phyloP scores from a whole-genome alignment of 768 basidiomycete species.

The Agrocybe chaxingu region DNA sequence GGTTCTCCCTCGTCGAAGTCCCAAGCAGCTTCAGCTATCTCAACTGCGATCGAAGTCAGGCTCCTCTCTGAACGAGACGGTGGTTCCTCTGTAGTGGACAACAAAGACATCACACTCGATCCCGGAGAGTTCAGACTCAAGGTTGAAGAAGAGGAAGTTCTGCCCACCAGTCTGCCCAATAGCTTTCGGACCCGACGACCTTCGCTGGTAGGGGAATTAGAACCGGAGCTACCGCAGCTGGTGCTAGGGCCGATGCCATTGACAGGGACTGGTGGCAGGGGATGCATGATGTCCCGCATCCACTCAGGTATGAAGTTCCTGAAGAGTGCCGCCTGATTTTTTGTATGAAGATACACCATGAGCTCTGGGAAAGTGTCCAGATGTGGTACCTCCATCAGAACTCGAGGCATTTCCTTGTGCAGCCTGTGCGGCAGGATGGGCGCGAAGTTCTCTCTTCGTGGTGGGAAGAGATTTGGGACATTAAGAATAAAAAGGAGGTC shows the following conservation, averaged over 20 bases:
- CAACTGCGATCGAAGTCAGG: no score
- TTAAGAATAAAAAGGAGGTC: slow-evolving; percentile 35
- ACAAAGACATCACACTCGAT: no score
- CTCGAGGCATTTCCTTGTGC: slow-evolving; percentile 31
- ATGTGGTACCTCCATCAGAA: slow-evolving; percentile 28
- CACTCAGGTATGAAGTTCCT: slow-evolving; percentile 32
- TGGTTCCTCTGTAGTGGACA: no score
- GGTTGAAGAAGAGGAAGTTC: no score
- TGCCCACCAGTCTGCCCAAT: no score
- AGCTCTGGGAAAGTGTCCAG: slow-evolving; percentile 31
- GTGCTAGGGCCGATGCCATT: neutral
- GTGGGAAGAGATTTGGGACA: slow-evolving; percentile 28
- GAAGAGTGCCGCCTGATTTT: slow-evolving; percentile 35
- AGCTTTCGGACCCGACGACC: no score
- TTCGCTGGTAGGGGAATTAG: neutral
- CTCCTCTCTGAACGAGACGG: no score
- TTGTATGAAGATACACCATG: slow-evolving; percentile 35
- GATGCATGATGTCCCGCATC: slow-evolving; percentile 34
- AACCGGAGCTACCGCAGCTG: neutral
- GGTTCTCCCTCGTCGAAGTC: no score
- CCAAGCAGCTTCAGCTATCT: no score
- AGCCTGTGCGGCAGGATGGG: slow-evolving; percentile 27
- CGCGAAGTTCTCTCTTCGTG: neutral
- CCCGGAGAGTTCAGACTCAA: no score
- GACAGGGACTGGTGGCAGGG: slow-evolving; percentile 17